Evolutionary conservation across 139 green algal species (phyloP).

Genomic region (Chlorella sorokiniana): DNA sequence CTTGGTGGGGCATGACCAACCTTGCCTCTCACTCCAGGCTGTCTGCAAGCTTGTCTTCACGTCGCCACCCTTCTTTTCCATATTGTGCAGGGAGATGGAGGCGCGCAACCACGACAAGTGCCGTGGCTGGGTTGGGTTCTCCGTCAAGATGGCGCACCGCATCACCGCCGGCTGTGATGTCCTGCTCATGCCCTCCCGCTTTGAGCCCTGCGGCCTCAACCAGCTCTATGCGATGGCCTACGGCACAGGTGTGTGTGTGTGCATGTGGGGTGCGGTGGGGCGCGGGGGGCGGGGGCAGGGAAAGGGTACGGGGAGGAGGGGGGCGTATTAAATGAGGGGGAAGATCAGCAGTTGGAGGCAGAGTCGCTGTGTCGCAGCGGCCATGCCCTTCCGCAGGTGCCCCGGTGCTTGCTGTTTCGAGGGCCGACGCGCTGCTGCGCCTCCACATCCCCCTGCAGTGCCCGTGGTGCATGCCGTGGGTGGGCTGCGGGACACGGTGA

Average conservation of each 20-base stretch:
- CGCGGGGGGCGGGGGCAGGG: too few relatives aligned
- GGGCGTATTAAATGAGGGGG: too few relatives aligned
- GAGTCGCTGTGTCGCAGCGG: too few relatives aligned
- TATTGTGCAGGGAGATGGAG: constrained; percentile 60
- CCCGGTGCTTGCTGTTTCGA: not conserved
- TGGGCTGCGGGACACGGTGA: constrained; percentile 85
- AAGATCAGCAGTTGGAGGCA: not conserved
- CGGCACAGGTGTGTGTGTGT: constrained; percentile 64
- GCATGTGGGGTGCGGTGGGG: not conserved
- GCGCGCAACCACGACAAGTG: constrained; percentile 60
- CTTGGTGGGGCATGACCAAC: not conserved
- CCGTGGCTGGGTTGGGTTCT: constrained; percentile 93
- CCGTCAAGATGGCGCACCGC: constrained; percentile 86
- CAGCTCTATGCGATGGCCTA: constrained; percentile 97
- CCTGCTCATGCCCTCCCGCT: constrained; percentile 78
- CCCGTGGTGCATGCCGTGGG: constrained; percentile 76
- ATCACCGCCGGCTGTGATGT: constrained; percentile 84
- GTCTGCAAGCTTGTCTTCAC: too few relatives aligned
- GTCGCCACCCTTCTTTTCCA: not conserved
- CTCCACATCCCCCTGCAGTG: constrained; percentile 42
- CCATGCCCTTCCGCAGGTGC: too few relatives aligned
- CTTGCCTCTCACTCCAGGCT: too few relatives aligned
- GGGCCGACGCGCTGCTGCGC: not conserved
- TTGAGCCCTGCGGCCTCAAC: constrained; percentile 82
- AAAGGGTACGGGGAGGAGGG: too few relatives aligned